Evolutionary conservation across 1,284 basidiomycete genomes (phyloP), one percentile per base, ranked within the genome.

Genomic region (Ganoderma sinense): DNA sequence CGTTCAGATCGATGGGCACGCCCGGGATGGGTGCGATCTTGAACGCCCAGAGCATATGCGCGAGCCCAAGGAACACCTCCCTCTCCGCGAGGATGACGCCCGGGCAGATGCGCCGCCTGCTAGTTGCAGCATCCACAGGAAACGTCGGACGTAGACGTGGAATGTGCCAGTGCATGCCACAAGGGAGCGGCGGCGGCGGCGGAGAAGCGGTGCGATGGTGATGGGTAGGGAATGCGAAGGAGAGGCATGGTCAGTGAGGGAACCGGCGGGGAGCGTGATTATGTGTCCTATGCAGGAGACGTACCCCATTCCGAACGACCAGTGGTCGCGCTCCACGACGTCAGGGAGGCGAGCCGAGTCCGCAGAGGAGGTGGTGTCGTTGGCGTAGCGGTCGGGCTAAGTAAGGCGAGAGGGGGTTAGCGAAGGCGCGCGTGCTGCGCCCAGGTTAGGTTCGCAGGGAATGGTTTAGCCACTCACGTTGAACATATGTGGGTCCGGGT

Each of bases 51-150:
- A 66, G 65, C 61, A 69, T 63, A 18, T 41, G 48, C 5, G 82
- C 78, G 56, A 84, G 80, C 18, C 77, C 81, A 3, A 85, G 75
- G 68, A 75, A 84, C 16, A 84, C 76, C 69, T 84, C 83, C 40
- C 80, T 79, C 56, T 84, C 83, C 2, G 83, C 84, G 13, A 83
- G 78, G 70, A 75, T 75, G 71, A 83, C 82, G 18, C 83, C 83
- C 1, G 80, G 82, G 70, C 83, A 84, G 40, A 83, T 82, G 13
- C 82, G 77, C 43, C 82, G 82, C 2, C 84, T 83, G 51, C 4
- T 26, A 1, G 43, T n/a, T n/a, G 43, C 43, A n/a, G 18, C 6
- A 20, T 20, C 3, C 43, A 6, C 43, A 10, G 36, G 36, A n/a
- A n/a, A n/a, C n/a, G n/a, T n/a, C n/a, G n/a, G 8, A 39, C 5